phyloP scores from a whole-genome alignment of 768 basidiomycete species.

The Serendipita indica region DNA sequence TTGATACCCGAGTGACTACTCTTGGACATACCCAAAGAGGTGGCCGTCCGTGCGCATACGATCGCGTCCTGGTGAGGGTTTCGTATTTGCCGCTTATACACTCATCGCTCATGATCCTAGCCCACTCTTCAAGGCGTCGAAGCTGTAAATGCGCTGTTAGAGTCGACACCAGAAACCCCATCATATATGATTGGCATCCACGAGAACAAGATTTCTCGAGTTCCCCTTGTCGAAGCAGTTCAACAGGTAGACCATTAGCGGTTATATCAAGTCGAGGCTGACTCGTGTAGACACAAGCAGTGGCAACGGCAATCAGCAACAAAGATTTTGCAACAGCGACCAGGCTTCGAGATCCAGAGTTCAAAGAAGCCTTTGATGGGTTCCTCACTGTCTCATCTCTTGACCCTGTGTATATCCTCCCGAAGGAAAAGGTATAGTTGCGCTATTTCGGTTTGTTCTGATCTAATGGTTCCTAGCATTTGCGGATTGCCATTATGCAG shows the following conservation, averaged over 20 bases:
- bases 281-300: slow-evolving; percentile 57
- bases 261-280: slow-evolving; percentile 5
- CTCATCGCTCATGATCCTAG: slow-evolving; percentile 26
- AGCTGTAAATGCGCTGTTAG: slow-evolving; percentile 76
- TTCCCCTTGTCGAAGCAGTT: slow-evolving; percentile 88
- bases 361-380: slow-evolving; percentile 71
- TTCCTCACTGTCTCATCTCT: slow-evolving; percentile 62
- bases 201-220: slow-evolving; percentile 89
- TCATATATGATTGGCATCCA: slow-evolving; percentile 95
- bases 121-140: slow-evolving; percentile 94
- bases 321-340: slow-evolving; percentile 82
- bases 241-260: slow-evolving; percentile 42
- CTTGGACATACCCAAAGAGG: slow-evolving; percentile 95
- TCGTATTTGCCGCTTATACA: neutral
- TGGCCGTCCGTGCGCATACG: slow-evolving; percentile 82
- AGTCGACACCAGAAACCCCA: slow-evolving; percentile 75
- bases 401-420: slow-evolving; percentile 38
- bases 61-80: slow-evolving; percentile 73
- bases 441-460: neutral
- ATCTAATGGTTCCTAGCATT: slow-evolving; percentile 31
- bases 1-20: slow-evolving; percentile 93
- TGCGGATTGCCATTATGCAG: slow-evolving; percentile 76
- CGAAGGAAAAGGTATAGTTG: slow-evolving; percentile 23
- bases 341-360: slow-evolving; percentile 82
- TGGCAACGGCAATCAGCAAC: slow-evolving; percentile 62